These are phyloP conservation scores for Alternaria sp. DNA, from an alignment of 2,329 filamentous ascomycete genomes.

Conservation along the genomic window DNA sequence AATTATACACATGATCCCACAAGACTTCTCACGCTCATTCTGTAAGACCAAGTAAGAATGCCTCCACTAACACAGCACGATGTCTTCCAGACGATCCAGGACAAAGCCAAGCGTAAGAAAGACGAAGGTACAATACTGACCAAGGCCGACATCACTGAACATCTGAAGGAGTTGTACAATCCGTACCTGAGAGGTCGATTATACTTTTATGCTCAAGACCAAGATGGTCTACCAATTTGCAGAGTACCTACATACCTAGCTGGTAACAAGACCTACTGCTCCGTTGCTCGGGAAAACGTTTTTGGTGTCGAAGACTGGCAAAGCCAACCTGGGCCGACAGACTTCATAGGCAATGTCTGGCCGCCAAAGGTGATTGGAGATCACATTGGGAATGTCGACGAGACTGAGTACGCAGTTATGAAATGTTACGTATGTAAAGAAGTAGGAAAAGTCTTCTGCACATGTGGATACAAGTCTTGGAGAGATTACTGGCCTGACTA, in stretches of 20 bases:
- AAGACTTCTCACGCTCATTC: not conserved
- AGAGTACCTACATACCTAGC: not conserved
- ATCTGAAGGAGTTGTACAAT: not conserved
- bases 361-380: not conserved
- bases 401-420: not conserved
- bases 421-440: not conserved
- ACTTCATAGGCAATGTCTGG: not conserved
- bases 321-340: not conserved
- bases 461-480: not conserved
- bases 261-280: not conserved
- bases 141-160: not conserved
- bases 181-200: not conserved
- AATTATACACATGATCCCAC: not conserved
- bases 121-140: not conserved
- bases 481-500: not conserved
- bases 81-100: not conserved
- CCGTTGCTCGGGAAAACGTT: not conserved
- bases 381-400: not conserved
- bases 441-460: not conserved
- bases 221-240: not conserved
- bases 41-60: not conserved
- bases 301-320: not conserved
- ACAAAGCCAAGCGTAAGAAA: not conserved
- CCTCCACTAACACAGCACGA: not conserved
- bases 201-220: not conserved